Evolutionary conservation across 768 basidiomycete species (phyloP).

Genomic region (Tricholoma sp.): DNA sequence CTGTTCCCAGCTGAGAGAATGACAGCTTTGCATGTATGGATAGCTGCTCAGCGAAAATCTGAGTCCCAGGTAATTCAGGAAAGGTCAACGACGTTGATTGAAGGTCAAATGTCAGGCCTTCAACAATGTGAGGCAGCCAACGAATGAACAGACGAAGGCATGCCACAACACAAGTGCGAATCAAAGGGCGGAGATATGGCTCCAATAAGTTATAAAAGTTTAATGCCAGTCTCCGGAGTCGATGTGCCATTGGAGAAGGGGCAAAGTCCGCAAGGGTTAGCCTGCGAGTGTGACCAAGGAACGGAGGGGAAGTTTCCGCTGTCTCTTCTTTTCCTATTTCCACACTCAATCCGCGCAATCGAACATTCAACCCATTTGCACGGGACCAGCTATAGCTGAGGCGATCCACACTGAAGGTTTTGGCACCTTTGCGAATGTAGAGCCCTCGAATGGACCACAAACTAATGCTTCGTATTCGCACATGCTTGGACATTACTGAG

Average conservation of each 20-base stretch:
- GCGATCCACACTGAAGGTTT: conserved; percentile 61
- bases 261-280: conserved; percentile 45
- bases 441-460: conserved; percentile 74
- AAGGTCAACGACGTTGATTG: conserved; percentile 49
- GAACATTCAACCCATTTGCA: conserved; percentile 53
- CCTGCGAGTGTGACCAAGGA: conserved; percentile 33
- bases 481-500: conserved; percentile 51
- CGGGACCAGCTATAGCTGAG: conserved; percentile 57
- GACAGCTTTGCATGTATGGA: conserved; percentile 49
- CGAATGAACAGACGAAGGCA: conserved; percentile 55
- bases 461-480: conserved; percentile 70
- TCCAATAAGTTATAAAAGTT: conserved; percentile 44
- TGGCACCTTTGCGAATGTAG: conserved; percentile 52
- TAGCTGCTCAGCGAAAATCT: conserved; percentile 45
- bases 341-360: conserved; percentile 55
- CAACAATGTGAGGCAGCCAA: conserved; percentile 63
- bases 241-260: conserved; percentile 38
- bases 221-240: conserved; percentile 34
- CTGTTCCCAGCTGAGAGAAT: conserved; percentile 46
- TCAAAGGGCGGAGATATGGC: conserved; percentile 55
- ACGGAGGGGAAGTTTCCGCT: conserved; percentile 15
- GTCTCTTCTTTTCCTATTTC: conserved; percentile 36
- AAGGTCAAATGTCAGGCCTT: conserved; percentile 64
- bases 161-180: conserved; percentile 51
- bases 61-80: conserved; percentile 44